Conservation (phyloP, 306 rosid species). For the Dryas octopetala region DNA sequence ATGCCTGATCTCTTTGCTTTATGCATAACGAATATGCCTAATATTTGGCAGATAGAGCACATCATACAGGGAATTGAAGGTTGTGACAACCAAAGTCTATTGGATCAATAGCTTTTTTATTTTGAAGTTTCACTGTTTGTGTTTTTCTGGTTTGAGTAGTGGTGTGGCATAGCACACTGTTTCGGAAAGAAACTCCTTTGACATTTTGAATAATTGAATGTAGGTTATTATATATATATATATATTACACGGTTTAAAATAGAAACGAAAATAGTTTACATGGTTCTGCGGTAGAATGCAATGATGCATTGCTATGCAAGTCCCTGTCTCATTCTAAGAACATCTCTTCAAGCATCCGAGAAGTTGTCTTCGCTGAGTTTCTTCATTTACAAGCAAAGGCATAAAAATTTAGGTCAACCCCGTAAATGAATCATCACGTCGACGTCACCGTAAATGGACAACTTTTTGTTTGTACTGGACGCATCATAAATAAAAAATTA, state of each 20-base stretch:
- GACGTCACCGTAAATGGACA: neutral
- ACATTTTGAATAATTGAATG: too few species aligned
- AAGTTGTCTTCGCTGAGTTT: neutral
- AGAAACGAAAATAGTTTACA: too few species aligned
- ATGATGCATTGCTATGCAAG: too few species aligned
- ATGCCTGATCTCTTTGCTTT: neutral
- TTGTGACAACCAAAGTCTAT: too few species aligned
- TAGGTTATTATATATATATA: too few species aligned
- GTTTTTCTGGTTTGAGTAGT: too few species aligned
- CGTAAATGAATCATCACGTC: neutral
- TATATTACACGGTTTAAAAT: too few species aligned
- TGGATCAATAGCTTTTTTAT: too few species aligned
- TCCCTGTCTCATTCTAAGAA: neutral
- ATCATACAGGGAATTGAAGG: neutral
- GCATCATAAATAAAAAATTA: neutral
- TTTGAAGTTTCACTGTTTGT: too few species aligned
- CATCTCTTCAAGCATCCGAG: neutral
- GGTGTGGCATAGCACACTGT: too few species aligned
- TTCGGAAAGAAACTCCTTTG: too few species aligned
- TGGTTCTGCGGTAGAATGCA: too few species aligned
- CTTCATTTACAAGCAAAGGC: neutral
- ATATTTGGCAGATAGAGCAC: neutral
- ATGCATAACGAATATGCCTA: neutral
- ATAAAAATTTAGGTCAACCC: neutral
- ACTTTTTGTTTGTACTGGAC: neutral